phyloP scores from a whole-genome alignment of 2,329 filamentous ascomycete species.

The Ophiostoma montium region DNA sequence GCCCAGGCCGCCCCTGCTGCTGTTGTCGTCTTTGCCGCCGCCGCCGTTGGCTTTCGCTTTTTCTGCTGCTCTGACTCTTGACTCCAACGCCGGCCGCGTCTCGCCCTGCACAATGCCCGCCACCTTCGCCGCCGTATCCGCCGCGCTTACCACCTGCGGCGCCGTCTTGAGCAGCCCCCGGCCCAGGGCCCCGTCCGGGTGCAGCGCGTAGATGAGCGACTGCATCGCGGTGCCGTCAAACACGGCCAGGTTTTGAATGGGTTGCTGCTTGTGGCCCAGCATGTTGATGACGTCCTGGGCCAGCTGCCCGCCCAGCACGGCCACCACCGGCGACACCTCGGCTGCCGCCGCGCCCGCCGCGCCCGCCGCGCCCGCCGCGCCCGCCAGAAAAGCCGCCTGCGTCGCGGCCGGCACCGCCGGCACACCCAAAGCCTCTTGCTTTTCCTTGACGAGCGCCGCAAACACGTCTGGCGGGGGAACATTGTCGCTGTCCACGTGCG shows the following conservation, averaged over 20 bases:
- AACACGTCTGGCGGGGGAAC: constrained; percentile 38
- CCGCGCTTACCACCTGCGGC: neutral
- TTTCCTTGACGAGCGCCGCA: constrained; percentile 61
- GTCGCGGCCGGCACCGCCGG: constrained; percentile 59
- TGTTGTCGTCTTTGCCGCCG: neutral
- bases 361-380: constrained; percentile 52
- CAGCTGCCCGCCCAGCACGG: constrained; percentile 77
- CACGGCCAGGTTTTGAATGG: constrained; percentile 85
- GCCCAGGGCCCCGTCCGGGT: constrained; percentile 34
- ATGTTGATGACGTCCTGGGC: constrained; percentile 98
- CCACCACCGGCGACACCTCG: constrained; percentile 75
- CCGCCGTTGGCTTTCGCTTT: neutral
- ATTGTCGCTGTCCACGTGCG: constrained; percentile 35
- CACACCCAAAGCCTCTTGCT: constrained; percentile 60
- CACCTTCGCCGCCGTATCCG: neutral
- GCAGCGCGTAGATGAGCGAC: constrained; percentile 67
- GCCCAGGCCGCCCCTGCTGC: too few relatives aligned
- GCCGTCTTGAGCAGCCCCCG: constrained; percentile 11
- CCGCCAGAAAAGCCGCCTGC: constrained; percentile 64
- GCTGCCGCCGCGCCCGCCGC: constrained; percentile 58
- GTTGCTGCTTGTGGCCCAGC: constrained; percentile 77
- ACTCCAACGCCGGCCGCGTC: too few relatives aligned
- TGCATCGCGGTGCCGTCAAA: constrained; percentile 77
- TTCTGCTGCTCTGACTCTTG: neutral
- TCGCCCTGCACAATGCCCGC: too few relatives aligned